Evolutionary conservation across 2,329 filamentous ascomycete species (phyloP).

Genomic region (Pseudogymnoascus sp.): DNA sequence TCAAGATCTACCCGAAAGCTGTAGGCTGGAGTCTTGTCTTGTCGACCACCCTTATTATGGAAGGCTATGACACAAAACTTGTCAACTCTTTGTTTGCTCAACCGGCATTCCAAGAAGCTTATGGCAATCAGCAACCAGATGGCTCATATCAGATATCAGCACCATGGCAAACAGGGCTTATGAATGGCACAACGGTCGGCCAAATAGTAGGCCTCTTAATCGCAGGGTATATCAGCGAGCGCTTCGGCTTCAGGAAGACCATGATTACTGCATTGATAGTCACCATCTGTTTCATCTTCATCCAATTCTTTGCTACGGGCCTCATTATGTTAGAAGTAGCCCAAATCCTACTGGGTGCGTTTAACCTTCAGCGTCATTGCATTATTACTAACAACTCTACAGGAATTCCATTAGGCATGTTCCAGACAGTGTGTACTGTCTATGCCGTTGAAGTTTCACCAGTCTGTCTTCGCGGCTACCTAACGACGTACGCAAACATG

Average conservation of each 20-base stretch:
- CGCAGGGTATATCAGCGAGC: conserved; percentile 38
- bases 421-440: conserved; percentile 27
- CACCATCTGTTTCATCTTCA: conserved; percentile 30
- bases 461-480: conserved; percentile 42
- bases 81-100: conserved; percentile 61
- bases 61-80: conserved; percentile 74
- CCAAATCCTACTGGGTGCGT: too few relatives aligned
- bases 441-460: conserved; percentile 42
- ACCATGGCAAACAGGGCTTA: conserved; percentile 37
- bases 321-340: conserved; percentile 37
- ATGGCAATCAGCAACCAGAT: not conserved
- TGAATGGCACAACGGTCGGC: conserved; percentile 33
- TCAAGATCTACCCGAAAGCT: conserved; percentile 76
- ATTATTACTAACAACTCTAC: too few relatives aligned
- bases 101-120: not conserved
- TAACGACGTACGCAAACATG: conserved; percentile 46
- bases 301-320: conserved; percentile 41
- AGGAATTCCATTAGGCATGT: conserved; percentile 43
- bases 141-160: conserved; percentile 32
- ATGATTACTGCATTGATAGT: conserved; percentile 28
- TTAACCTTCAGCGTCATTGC: too few relatives aligned
- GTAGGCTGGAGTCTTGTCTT: conserved; percentile 74
- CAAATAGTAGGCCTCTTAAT: conserved; percentile 36
- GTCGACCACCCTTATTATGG: conserved; percentile 80
- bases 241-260: conserved; percentile 41